phyloP scores from a whole-genome alignment of 75 land plant genomes.

The Pinus tabuliformis region DNA sequence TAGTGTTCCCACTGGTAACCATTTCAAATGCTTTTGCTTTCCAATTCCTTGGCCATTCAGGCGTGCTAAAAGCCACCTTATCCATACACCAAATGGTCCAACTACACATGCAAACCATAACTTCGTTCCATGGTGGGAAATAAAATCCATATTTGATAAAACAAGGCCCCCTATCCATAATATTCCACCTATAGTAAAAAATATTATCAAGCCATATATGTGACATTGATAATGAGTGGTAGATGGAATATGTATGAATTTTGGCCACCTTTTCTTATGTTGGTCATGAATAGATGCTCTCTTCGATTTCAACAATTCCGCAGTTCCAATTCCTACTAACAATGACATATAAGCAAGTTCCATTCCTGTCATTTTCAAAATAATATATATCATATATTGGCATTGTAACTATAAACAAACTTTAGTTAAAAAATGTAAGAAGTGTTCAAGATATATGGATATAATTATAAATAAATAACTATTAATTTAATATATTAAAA shows the following conservation, averaged over 20 bases:
- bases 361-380: conserved; percentile 21
- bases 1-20: conserved; percentile 87
- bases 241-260: background rate
- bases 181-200: conserved; percentile 15
- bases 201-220: conserved; percentile 21
- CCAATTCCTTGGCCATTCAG: conserved; percentile 79
- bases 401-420: no score
- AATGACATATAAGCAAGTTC: conserved; percentile 29
- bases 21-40: conserved; percentile 31
- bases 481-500: no score
- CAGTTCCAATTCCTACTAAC: conserved; percentile 30
- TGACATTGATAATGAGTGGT: conserved; percentile 15
- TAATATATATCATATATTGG: background rate
- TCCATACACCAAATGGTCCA: conserved; percentile 87
- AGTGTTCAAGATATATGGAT: no score
- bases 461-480: no score
- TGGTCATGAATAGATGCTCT: background rate
- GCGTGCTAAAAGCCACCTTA: conserved; percentile 72
- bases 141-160: conserved; percentile 9
- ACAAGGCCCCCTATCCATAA: conserved; percentile 48
- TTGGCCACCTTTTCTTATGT: background rate
- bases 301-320: conserved; percentile 7
- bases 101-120: conserved; percentile 78
- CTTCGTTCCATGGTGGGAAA: background rate
- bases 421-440: no score